phyloP scores from a whole-genome alignment of 2,329 filamentous ascomycete species.

The Beauveria rudraprayagi region DNA sequence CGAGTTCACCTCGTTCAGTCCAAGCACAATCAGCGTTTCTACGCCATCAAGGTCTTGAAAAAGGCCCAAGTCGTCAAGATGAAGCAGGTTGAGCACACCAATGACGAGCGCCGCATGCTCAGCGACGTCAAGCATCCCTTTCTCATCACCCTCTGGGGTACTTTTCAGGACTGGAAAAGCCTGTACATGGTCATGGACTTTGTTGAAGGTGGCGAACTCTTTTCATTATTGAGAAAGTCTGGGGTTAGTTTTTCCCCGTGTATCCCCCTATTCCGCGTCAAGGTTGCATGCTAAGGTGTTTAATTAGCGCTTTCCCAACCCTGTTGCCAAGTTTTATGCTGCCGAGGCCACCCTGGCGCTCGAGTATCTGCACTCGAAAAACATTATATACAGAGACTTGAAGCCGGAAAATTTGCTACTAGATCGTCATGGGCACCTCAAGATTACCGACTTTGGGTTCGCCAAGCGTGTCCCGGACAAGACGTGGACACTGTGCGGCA shows the following conservation, averaged over 20 bases:
- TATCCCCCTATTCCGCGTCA: background rate
- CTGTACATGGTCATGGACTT: slow-evolving; percentile 99
- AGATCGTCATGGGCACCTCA: slow-evolving; percentile 87
- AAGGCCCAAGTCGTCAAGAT: slow-evolving; percentile 98
- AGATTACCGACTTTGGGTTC: slow-evolving; percentile 98
- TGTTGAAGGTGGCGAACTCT: slow-evolving; percentile 95
- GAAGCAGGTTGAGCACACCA: slow-evolving; percentile 99
- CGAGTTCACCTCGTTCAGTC: slow-evolving; percentile 95
- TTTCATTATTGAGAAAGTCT: slow-evolving; percentile 91
- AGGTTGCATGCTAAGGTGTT: background rate
- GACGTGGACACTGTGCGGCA: slow-evolving; percentile 97
- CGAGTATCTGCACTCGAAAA: slow-evolving; percentile 87
- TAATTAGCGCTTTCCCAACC: slow-evolving; percentile 86
- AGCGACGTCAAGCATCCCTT: slow-evolving; percentile 97
- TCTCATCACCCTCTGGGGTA: slow-evolving; percentile 95
- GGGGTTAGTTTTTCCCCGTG: slow-evolving; percentile 41
- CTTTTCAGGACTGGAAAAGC: slow-evolving; percentile 91
- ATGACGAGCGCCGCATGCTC: slow-evolving; percentile 93
- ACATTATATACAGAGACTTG: slow-evolving; percentile 96
- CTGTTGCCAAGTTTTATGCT: slow-evolving; percentile 97
- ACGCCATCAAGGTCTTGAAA: slow-evolving; percentile 97
- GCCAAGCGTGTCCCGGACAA: slow-evolving; percentile 98
- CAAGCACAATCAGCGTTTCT: slow-evolving; percentile 96
- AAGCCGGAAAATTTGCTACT: slow-evolving; percentile 92
- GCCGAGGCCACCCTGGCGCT: slow-evolving; percentile 93